Conservation (phyloP, 75 land plant genomes). For the Pinus albicaulis region DNA sequence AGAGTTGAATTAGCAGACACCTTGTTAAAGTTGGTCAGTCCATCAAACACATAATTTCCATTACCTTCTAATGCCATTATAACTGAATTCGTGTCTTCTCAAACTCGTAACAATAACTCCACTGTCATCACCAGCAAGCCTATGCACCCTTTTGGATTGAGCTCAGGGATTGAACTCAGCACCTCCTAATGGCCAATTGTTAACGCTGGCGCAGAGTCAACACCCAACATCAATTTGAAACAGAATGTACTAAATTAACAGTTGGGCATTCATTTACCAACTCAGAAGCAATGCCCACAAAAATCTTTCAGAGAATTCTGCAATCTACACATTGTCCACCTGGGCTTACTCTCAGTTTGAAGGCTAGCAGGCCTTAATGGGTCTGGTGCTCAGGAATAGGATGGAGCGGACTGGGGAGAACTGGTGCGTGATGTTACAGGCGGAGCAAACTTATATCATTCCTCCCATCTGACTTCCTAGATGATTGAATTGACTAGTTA, state of each 20-base stretch:
- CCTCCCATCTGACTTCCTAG: background rate
- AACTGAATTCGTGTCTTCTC: background rate
- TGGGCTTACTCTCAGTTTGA: too few relatives aligned
- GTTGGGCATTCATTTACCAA: background rate
- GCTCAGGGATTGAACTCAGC: background rate
- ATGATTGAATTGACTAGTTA: slow-evolving; percentile 9
- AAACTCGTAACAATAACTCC: background rate
- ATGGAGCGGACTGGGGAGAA: background rate
- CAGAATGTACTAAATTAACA: background rate
- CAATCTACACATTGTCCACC: background rate
- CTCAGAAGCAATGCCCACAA: background rate
- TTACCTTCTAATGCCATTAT: slow-evolving; percentile 9
- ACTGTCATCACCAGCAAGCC: background rate
- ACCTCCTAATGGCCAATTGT: background rate
- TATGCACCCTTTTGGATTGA: background rate
- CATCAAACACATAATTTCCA: slow-evolving; percentile 8
- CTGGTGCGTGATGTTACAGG: background rate
- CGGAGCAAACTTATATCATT: background rate
- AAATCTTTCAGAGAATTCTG: too few relatives aligned
- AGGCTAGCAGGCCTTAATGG: too few relatives aligned
- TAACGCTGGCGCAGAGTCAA: background rate
- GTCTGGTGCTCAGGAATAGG: background rate
- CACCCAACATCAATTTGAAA: background rate
- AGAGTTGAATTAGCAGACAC: background rate
- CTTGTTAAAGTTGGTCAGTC: background rate